phyloP scores from a whole-genome alignment of 164 flowering plant species.

The Buxus sempervirens region DNA sequence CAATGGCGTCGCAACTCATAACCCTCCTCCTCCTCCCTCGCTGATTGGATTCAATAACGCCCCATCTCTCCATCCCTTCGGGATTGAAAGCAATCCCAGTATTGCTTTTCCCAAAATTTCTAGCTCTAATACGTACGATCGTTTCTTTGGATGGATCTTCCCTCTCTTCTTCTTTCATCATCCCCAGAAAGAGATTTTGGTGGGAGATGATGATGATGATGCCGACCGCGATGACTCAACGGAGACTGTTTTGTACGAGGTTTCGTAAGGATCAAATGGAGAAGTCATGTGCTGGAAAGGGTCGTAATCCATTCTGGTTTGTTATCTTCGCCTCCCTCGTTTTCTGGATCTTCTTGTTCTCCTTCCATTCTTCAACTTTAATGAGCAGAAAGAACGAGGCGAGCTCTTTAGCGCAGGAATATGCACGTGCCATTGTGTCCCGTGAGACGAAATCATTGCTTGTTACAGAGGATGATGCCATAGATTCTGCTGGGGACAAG shows the following conservation, averaged over 20 bases:
- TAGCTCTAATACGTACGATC: no score
- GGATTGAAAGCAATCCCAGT: background rate
- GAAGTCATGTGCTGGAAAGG: slow-evolving; percentile 21
- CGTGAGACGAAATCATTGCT: background rate
- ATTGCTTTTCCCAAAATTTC: background rate
- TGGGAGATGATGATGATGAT: slow-evolving; percentile 1
- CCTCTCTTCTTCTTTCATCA: background rate
- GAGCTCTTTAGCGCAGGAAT: slow-evolving; percentile 1
- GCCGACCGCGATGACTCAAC: slow-evolving; percentile 3
- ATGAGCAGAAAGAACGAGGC: slow-evolving; percentile 6
- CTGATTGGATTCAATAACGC: background rate
- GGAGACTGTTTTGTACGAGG: slow-evolving; percentile 2
- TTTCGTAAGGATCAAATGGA: slow-evolving; percentile 11
- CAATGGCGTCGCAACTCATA: background rate
- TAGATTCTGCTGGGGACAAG: no score
- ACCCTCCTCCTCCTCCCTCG: background rate
- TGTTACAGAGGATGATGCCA: slow-evolving; percentile 5
- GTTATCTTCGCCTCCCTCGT: slow-evolving; percentile 21
- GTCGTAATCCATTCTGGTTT: slow-evolving; percentile 28
- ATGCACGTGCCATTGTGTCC: slow-evolving; percentile 1
- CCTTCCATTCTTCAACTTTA: slow-evolving; percentile 18
- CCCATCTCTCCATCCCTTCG: background rate
- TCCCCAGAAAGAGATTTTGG: background rate
- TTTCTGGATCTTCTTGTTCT: slow-evolving; percentile 32
- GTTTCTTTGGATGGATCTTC: no score